A percentile compares a stretch with the other conserved stretches of the same genome.
Conservation (phyloP, 306 rosid species). For the Vigna unguiculata region DNA sequence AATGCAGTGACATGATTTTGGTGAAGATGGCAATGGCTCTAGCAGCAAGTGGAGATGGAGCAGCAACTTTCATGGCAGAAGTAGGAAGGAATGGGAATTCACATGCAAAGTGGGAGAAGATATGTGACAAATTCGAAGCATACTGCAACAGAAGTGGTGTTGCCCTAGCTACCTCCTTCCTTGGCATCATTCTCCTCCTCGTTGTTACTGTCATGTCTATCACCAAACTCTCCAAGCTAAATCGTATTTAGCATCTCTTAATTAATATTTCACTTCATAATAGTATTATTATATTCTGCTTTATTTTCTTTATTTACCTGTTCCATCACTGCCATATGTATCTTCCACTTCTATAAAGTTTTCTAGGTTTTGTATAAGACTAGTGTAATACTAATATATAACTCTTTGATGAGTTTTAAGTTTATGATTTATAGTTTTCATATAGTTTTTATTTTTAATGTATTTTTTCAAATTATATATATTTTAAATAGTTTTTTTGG, state of each 20-base stretch:
- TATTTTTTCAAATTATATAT: too few relatives aligned
- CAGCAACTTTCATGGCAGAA: slow-evolving; percentile 81
- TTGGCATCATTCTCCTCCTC: slow-evolving; percentile 64
- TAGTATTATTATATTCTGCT: neutral
- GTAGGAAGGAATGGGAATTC: slow-evolving; percentile 85
- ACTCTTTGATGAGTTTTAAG: too few relatives aligned
- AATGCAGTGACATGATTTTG: neutral
- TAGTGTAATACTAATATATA: too few relatives aligned
- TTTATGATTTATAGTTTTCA: too few relatives aligned
- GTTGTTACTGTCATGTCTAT: slow-evolving; percentile 65
- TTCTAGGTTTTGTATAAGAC: too few relatives aligned
- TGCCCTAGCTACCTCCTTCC: slow-evolving; percentile 71
- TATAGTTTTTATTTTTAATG: too few relatives aligned
- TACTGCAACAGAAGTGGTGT: slow-evolving; percentile 66
- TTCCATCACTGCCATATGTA: neutral
- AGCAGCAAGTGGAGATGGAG: slow-evolving; percentile 74
- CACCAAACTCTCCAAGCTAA: slow-evolving; percentile 58
- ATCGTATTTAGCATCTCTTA: neutral
- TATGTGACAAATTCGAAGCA: slow-evolving; percentile 70
- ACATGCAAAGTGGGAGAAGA: slow-evolving; percentile 86
- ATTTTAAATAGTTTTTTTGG: too few relatives aligned
- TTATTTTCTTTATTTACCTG: neutral
- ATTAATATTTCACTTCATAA: neutral
- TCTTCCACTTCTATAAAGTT: too few relatives aligned
- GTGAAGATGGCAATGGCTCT: slow-evolving; percentile 60